Evolutionary conservation across 371 early-diverging fungal genomes (phyloP), one percentile per base, ranked within the genome.

Genomic region (Choanephora cucurbitarum): DNA sequence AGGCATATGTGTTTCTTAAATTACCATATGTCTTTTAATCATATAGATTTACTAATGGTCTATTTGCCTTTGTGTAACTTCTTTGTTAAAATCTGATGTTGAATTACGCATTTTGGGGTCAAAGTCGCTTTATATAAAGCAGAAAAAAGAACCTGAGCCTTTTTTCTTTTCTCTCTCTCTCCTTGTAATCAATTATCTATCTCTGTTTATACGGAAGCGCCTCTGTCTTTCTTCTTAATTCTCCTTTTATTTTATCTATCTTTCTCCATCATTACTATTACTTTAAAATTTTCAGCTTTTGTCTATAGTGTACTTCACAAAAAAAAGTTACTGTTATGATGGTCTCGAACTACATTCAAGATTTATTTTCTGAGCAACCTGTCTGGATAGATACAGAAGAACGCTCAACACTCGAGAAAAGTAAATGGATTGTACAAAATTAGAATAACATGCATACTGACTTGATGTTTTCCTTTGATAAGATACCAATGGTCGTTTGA

Each of bases 71-170:
- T 9, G 37, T 37, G 37, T 37, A 37, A 37, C 37, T 37, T 48
- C 33, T 32, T 21, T 49, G 18, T 37, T 28, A 7, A 21, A 49
- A 33, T 49, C 49, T 49, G 49, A 39, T 49, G 49, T 37, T 49
- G 33, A 49, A 49, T 53, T 53, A 53, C 53, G 43, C 53, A 53
- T 32, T 53, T 43, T 53, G 42, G 42, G 53, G 53, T 44, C 43
- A 21, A 52, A n/a, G 43, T 41, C 24, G 31, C 39, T 51, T 39
- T 37, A 24, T 50, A 51, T 34, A 51, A 51, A 51, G 41, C 24
- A 40, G 28, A 49, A 51, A 17, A 43, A 48, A 48, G 19, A 33
- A 19, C 7, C 28, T 28, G 7, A 3, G 28, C 7, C 28, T 28
- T 28, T 28, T 28, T n/a, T n/a, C n/a, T n/a, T n/a, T n/a, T n/a